Conservation (phyloP, 1,139 yeast genomes). For the Taphrina pruni region DNA sequence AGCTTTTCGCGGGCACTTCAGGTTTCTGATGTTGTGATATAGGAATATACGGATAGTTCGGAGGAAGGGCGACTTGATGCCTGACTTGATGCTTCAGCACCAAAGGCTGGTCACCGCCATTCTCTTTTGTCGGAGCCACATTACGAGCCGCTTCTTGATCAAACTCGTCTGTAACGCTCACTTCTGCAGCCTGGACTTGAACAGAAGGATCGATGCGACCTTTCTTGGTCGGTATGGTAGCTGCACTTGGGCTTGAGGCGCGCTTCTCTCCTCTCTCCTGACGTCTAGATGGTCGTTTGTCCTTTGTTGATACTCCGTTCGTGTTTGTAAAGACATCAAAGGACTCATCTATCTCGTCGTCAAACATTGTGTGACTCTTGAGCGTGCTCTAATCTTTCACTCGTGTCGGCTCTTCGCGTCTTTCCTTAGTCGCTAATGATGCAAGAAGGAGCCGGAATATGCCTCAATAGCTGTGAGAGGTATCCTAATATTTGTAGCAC, state of each 20-base stretch:
- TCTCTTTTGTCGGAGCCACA: slow-evolving; percentile 78
- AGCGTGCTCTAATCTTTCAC: no score
- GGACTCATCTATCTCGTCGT: slow-evolving; percentile 18
- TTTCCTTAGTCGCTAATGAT: no score
- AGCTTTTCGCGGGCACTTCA: slow-evolving; percentile 68
- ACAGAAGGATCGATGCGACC: slow-evolving; percentile 25
- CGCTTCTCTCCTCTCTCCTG: slow-evolving; percentile 16
- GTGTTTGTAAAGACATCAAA: slow-evolving; percentile 22
- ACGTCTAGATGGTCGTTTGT: not conserved
- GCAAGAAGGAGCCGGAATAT: no score
- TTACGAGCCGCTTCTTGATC: slow-evolving; percentile 92
- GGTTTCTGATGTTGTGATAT: slow-evolving; percentile 77
- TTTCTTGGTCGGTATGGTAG: slow-evolving; percentile 8
- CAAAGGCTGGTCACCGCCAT: slow-evolving; percentile 54
- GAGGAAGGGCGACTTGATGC: slow-evolving; percentile 97
- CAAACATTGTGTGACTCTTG: slow-evolving; percentile 5
- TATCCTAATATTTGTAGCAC: no score
- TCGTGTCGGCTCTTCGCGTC: no score
- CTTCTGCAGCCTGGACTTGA: slow-evolving; percentile 22
- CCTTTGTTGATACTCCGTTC: not conserved
- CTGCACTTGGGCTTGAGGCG: not conserved
- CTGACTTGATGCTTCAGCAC: slow-evolving; percentile 63
- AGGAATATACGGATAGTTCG: slow-evolving; percentile 83
- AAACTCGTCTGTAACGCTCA: slow-evolving; percentile 74
- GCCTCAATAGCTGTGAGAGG: no score